These are phyloP conservation scores for Puccinellia tenuiflora DNA, from an alignment of 176 grass and related monocot species.

Conservation along the genomic window DNA sequence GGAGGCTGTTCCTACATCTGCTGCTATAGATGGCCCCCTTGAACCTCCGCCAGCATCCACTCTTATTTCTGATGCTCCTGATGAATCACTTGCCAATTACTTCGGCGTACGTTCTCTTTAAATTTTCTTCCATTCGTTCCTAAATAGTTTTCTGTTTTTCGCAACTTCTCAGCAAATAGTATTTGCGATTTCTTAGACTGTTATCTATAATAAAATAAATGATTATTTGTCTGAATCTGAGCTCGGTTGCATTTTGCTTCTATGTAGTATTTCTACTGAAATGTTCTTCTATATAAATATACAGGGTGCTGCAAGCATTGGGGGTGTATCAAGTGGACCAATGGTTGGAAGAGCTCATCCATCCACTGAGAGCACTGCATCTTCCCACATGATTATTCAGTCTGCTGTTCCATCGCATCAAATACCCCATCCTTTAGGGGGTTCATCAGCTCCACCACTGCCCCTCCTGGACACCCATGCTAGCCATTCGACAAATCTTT, in stretches of 20 bases:
- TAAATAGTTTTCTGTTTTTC: background rate
- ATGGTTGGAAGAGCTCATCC: slow-evolving; percentile 34
- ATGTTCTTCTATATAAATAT: slow-evolving; percentile 16
- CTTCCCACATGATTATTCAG: slow-evolving; percentile 27
- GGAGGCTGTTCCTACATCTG: slow-evolving; percentile 68
- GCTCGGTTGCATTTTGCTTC: background rate
- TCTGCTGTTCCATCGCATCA: slow-evolving; percentile 37
- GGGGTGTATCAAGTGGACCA: slow-evolving; percentile 33
- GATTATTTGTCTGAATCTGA: background rate
- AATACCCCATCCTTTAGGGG: slow-evolving; percentile 26
- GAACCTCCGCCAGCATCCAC: slow-evolving; percentile 42
- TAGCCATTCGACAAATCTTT: slow-evolving; percentile 48
- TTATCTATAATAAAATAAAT: background rate
- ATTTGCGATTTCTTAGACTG: background rate
- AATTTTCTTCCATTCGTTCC: background rate
- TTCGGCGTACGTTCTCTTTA: slow-evolving; percentile 43
- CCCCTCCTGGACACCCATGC: slow-evolving; percentile 22
- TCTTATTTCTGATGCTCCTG: slow-evolving; percentile 41
- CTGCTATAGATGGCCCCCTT: slow-evolving; percentile 72
- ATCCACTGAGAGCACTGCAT: slow-evolving; percentile 23
- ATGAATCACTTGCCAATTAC: slow-evolving; percentile 58
- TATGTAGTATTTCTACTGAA: background rate
- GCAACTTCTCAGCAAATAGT: background rate
- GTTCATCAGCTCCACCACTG: slow-evolving; percentile 48
- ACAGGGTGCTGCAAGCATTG: slow-evolving; percentile 52